Evolutionary conservation across 345 rosid genomes (phyloP).

Genomic region (Cardamine occulta): DNA sequence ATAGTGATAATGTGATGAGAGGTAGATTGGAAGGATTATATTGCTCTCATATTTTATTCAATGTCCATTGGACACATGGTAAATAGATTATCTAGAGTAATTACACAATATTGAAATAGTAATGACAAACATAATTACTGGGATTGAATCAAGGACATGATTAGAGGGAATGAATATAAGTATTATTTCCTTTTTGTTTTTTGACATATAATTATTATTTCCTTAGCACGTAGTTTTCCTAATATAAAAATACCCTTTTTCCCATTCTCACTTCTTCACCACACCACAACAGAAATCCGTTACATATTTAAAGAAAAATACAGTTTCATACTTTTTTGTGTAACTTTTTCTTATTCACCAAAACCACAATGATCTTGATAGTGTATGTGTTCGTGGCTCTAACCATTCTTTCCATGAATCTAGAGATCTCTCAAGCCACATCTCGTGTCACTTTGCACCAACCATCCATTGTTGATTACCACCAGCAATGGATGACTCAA

Average conservation of each 20-base stretch:
- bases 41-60: background rate
- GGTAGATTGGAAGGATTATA: too few species aligned
- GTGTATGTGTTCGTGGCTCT: constrained; percentile 5
- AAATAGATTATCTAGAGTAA: too few species aligned
- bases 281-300: constrained; percentile 1
- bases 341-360: background rate
- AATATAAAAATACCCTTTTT: background rate
- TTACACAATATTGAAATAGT: background rate
- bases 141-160: background rate
- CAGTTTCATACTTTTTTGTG: background rate
- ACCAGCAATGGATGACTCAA: constrained; percentile 40
- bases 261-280: constrained; percentile 8
- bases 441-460: constrained; percentile 16
- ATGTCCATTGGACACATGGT: too few species aligned
- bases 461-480: constrained; percentile 23
- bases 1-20: background rate
- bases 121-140: background rate
- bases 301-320: background rate
- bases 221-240: too few species aligned
- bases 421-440: constrained; percentile 22
- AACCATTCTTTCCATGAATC: constrained; percentile 4
- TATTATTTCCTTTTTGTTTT: too few species aligned
- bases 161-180: background rate
- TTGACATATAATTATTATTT: too few species aligned
- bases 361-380: constrained; percentile 24